phyloP scores from a whole-genome alignment of 495 filamentous ascomycete genomes.

The Hypoxylon rickii region DNA sequence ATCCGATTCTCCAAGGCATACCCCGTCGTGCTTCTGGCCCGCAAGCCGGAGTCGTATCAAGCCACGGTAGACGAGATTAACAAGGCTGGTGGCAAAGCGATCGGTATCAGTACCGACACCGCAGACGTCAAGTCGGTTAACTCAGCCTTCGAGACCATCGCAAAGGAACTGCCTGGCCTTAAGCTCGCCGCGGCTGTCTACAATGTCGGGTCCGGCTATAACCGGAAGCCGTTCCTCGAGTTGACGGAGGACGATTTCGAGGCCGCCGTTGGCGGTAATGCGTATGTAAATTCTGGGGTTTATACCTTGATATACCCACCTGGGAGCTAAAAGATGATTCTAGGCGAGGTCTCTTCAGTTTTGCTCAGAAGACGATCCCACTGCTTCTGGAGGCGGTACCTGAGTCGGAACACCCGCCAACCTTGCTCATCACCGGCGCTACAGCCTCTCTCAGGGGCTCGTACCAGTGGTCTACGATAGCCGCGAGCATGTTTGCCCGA shows the following conservation, averaged over 20 bases:
- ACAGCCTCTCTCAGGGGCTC: slow-evolving; percentile 80
- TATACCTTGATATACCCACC: neutral
- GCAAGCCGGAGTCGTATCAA: slow-evolving; percentile 68
- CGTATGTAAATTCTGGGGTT: slow-evolving; percentile 54
- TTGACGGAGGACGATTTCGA: slow-evolving; percentile 67
- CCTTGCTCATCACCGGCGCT: slow-evolving; percentile 86
- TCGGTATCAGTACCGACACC: slow-evolving; percentile 77
- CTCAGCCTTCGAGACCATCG: slow-evolving; percentile 69
- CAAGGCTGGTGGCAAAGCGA: slow-evolving; percentile 66
- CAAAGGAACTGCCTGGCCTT: slow-evolving; percentile 55
- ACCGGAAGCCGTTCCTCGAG: slow-evolving; percentile 82
- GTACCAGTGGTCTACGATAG: slow-evolving; percentile 71
- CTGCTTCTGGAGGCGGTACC: slow-evolving; percentile 64
- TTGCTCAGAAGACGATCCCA: slow-evolving; percentile 74
- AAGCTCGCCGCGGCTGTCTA: slow-evolving; percentile 79
- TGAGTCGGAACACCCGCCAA: slow-evolving; percentile 64
- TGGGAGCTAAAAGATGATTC: neutral
- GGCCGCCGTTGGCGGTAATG: slow-evolving; percentile 58
- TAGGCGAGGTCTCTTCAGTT: slow-evolving; percentile 76
- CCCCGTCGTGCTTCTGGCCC: slow-evolving; percentile 75
- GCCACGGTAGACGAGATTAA: slow-evolving; percentile 77
- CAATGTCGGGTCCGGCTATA: slow-evolving; percentile 74
- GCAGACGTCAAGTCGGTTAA: slow-evolving; percentile 64
- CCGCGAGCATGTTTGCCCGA: slow-evolving; percentile 78
- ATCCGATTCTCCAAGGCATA: slow-evolving; percentile 72